Evolutionary conservation across 1,284 basidiomycete genomes (phyloP), one percentile per base, ranked within the genome.

Genomic region (Cryptococcus depauperatus): DNA sequence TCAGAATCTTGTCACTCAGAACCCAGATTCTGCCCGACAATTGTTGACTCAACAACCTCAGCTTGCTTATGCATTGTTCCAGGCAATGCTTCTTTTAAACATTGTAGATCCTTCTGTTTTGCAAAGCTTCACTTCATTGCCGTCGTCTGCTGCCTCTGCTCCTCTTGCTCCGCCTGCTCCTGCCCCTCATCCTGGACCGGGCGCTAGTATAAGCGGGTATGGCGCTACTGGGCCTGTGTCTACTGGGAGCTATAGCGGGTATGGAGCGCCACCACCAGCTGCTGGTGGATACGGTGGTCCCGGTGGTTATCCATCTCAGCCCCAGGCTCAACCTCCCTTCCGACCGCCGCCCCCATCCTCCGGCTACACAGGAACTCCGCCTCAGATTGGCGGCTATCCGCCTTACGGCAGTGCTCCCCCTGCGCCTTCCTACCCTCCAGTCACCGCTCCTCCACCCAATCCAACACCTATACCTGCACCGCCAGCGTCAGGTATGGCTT

Each of bases 31-130:
- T 71, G 92, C 93, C 27, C 77, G 83, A 38, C 74, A 79, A 4
- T 73, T 98, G 28, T 78, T 99, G 27, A 74, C 81, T 8, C 75
- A 80, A 7, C 84, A 96, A 59, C 93, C 95, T 13, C 93, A 98
- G 71, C 77, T 96, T 14, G 84, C 90, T 2, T 98, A 97, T 65
- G 93, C 93, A 1, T 77, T 98, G 16, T 97, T 98, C 74, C 93
- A 97, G 73, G 86, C 89, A 0, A 80, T 98, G 62, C 74, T 98
- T 5, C 75, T 96, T 48, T 88, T 95, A 77, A 89, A 93, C 64
- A 88, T 98, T 21, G 88, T 98, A 38, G 92, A 97, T 57, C 80
- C 85, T 1, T 78, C 80, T 2, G 82, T 96, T 41, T 75, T 97
- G 2, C 76, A 82, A 61, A 79, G 82, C 57, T 60, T 76, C 62